Evolutionary conservation across 208 protist genomes (phyloP).

Genomic region (Wallacemonas sp.): DNA sequence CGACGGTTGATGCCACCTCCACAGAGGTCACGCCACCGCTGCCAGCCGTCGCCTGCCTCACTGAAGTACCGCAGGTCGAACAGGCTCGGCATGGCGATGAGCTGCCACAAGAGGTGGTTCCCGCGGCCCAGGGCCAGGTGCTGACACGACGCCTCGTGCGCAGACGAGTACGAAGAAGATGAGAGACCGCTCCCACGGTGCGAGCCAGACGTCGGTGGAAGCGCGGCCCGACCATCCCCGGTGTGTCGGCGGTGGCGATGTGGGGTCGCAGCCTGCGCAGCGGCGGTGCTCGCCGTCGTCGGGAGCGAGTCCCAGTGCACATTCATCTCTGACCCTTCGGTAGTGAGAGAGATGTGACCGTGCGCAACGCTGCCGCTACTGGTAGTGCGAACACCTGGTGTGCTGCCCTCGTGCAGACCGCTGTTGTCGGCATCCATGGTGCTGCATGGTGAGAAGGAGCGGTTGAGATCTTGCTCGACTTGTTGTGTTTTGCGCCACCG

Average conservation of each 20-base stretch:
- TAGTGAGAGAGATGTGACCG: background rate
- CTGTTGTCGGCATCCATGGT: conserved; percentile 29
- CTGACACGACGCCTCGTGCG: background rate
- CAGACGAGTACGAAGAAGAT: background rate
- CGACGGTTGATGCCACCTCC: conserved; percentile 40
- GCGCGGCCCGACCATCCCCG: background rate
- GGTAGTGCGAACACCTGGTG: background rate
- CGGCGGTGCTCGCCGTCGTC: too few relatives aligned
- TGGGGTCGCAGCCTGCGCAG: background rate
- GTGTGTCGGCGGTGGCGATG: background rate
- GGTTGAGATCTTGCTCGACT: conserved; percentile 1
- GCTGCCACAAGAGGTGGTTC: conserved; percentile 13
- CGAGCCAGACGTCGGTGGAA: background rate
- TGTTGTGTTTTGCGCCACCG: conserved; percentile 16
- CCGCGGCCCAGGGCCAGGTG: background rate
- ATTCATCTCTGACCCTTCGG: background rate
- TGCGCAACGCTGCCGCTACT: background rate
- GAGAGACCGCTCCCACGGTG: background rate
- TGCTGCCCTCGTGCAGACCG: conserved; percentile 20
- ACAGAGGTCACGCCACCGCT: conserved; percentile 49
- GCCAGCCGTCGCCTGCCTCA: conserved; percentile 31
- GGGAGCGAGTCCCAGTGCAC: conserved; percentile 7
- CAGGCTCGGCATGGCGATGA: conserved; percentile 22
- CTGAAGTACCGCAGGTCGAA: conserved; percentile 18
- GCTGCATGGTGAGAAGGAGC: conserved; percentile 10